phyloP scores from a whole-genome alignment of 1,284 basidiomycete species.

The Malassezia yamatoensis region DNA sequence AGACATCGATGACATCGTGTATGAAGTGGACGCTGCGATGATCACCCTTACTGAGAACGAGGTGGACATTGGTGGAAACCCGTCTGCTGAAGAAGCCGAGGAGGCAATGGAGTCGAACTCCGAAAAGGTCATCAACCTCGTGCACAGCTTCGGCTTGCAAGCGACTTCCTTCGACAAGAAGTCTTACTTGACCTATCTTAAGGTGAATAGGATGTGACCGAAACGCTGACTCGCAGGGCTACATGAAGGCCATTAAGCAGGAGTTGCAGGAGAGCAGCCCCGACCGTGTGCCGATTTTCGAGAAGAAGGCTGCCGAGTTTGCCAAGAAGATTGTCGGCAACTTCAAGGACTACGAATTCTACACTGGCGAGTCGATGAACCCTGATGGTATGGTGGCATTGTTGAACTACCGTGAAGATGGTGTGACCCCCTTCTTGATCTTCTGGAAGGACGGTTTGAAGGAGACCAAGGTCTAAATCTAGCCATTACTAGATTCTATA shows the following conservation, averaged over 20 bases:
- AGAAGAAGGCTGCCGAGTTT: constrained; percentile 61
- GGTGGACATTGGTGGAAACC: constrained; percentile 71
- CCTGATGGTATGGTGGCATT: constrained; percentile 49
- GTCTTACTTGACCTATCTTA: constrained; percentile 71
- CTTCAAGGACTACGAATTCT: constrained; percentile 84
- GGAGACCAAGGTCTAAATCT: constrained; percentile 43
- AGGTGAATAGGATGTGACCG: constrained; percentile 44
- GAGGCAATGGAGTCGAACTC: constrained; percentile 75
- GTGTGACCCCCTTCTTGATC: constrained; percentile 58
- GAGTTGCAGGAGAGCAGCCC: constrained; percentile 53
- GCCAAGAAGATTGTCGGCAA: constrained; percentile 66
- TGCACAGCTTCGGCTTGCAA: constrained; percentile 83
- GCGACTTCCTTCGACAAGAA: constrained; percentile 84
- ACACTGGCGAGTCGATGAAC: constrained; percentile 63
- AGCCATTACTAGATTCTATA: no score
- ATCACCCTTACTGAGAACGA: constrained; percentile 71
- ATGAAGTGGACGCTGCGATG: constrained; percentile 74
- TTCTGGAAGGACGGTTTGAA: constrained; percentile 48
- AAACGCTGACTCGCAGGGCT: constrained; percentile 49
- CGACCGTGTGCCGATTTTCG: constrained; percentile 67
- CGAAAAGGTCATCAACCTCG: constrained; percentile 72
- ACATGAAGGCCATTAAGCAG: constrained; percentile 71
- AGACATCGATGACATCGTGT: constrained; percentile 69
- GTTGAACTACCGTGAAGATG: constrained; percentile 54
- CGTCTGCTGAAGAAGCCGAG: constrained; percentile 68